phyloP scores from a whole-genome alignment of 2,329 filamentous ascomycete species.

The Ophiostoma angusticollis region DNA sequence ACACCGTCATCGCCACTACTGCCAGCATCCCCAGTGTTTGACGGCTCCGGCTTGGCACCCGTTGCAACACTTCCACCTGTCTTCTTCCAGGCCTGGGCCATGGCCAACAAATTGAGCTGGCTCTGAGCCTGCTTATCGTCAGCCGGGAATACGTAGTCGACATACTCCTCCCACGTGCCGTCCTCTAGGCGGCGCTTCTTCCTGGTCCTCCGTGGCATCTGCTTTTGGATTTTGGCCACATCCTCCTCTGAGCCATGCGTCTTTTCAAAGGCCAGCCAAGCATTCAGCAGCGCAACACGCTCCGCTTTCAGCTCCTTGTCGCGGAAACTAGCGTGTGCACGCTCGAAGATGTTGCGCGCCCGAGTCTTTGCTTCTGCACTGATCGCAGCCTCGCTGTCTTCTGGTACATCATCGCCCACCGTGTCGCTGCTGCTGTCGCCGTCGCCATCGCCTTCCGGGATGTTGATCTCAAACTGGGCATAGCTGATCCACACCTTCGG shows the following conservation, averaged over 20 bases:
- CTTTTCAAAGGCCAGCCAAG: constrained; percentile 85
- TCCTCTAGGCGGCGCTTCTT: constrained; percentile 85
- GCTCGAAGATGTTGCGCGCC: constrained; percentile 71
- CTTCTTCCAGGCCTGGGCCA: constrained; percentile 82
- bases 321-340: constrained; percentile 77
- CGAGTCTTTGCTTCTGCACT: constrained; percentile 74
- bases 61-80: constrained; percentile 18
- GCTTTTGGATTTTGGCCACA: constrained; percentile 70
- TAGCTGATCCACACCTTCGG: constrained; percentile 99
- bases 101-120: constrained; percentile 69
- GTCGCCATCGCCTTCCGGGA: constrained; percentile 59
- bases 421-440: constrained; percentile 43
- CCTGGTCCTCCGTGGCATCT: constrained; percentile 91
- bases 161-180: constrained; percentile 89
- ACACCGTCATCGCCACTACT: neutral
- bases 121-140: constrained; percentile 81
- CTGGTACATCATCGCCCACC: constrained; percentile 41
- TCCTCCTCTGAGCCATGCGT: constrained; percentile 67
- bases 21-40: no score
- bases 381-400: constrained; percentile 54
- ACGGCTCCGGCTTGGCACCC: neutral
- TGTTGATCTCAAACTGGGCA: constrained; percentile 95
- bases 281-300: constrained; percentile 79
- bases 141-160: constrained; percentile 93
- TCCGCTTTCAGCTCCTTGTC: constrained; percentile 87